These are phyloP conservation scores for Salix caprea DNA, from an alignment of 345 rosid genomes.

Conservation along the genomic window DNA sequence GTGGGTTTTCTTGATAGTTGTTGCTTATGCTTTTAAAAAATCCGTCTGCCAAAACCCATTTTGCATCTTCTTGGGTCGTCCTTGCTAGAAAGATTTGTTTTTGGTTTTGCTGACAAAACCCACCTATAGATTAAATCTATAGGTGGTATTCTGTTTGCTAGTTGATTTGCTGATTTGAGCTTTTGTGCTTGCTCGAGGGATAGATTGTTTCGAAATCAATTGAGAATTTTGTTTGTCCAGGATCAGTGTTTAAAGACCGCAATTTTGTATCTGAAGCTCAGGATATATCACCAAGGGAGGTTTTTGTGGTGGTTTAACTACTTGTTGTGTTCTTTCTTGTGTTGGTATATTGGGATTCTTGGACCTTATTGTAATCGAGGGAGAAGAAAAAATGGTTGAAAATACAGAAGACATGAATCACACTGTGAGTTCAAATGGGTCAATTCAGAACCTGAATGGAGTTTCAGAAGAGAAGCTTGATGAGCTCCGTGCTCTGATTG, in stretches of 20 bases:
- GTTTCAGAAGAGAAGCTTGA: slow-evolving; percentile 21
- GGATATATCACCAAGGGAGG: background rate
- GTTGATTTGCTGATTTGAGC: slow-evolving; percentile 13
- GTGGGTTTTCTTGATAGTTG: slow-evolving; percentile 7
- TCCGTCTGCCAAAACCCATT: slow-evolving; percentile 5
- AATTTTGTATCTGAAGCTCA: slow-evolving; percentile 12
- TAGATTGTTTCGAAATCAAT: background rate
- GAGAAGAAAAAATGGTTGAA: slow-evolving; percentile 40
- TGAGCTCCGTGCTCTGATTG: slow-evolving; percentile 25
- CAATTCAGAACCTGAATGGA: background rate
- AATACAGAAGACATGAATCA: slow-evolving; percentile 30
- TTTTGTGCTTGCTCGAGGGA: background rate
- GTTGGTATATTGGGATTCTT: background rate
- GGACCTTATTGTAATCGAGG: background rate
- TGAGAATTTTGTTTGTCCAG: slow-evolving; percentile 6
- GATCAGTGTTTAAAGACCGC: background rate
- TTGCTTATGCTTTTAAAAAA: background rate
- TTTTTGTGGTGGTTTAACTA: background rate
- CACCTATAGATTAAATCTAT: background rate
- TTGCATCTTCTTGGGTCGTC: background rate
- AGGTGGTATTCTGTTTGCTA: background rate
- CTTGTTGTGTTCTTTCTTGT: background rate
- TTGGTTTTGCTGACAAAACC: slow-evolving; percentile 4
- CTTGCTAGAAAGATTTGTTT: slow-evolving; percentile 1
- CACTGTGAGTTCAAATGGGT: slow-evolving; percentile 39